These are phyloP conservation scores for Choricystis sp. DNA, from an alignment of 139 green algal genomes.

Conservation along the genomic window DNA sequence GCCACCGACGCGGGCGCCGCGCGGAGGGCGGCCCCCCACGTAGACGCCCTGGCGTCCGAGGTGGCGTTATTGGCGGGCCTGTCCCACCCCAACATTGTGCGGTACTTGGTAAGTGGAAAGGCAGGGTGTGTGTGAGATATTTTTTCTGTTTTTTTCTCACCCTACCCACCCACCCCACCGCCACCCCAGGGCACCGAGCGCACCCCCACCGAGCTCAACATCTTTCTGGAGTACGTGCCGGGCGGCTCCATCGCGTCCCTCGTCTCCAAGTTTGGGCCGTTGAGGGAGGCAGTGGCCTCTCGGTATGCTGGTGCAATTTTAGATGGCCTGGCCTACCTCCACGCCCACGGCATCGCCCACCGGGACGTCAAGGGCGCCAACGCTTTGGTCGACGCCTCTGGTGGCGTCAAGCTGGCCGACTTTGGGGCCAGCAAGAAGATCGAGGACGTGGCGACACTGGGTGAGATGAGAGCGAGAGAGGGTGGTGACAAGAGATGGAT, in stretches of 20 bases:
- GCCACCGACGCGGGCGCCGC: slow-evolving; percentile 21
- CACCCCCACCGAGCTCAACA: slow-evolving; percentile 61
- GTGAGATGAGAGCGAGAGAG: slow-evolving; percentile 8
- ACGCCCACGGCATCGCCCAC: slow-evolving; percentile 76
- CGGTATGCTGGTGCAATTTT: slow-evolving; percentile 62
- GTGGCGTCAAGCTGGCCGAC: slow-evolving; percentile 86
- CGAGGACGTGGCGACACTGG: slow-evolving; percentile 74
- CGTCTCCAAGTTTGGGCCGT: slow-evolving; percentile 67
- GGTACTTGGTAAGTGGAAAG: slow-evolving; percentile 46
- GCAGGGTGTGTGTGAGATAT: background rate
- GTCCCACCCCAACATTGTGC: slow-evolving; percentile 83
- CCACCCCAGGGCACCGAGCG: slow-evolving; percentile 48
- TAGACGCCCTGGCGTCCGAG: slow-evolving; percentile 65
- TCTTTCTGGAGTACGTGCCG: slow-evolving; percentile 93
- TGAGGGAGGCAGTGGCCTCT: slow-evolving; percentile 41
- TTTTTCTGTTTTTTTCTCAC: too few species aligned
- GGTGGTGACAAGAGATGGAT: background rate
- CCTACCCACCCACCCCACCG: background rate
- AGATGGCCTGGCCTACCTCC: slow-evolving; percentile 81
- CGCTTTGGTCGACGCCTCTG: slow-evolving; percentile 80
- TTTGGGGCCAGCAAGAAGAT: slow-evolving; percentile 89
- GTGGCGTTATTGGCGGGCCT: slow-evolving; percentile 63
- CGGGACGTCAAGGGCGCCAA: slow-evolving; percentile 94
- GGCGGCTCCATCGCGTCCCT: slow-evolving; percentile 83
- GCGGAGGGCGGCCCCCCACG: slow-evolving; percentile 39